phyloP scores from a whole-genome alignment of 2,329 filamentous ascomycete genomes.

The Alternaria panax region DNA sequence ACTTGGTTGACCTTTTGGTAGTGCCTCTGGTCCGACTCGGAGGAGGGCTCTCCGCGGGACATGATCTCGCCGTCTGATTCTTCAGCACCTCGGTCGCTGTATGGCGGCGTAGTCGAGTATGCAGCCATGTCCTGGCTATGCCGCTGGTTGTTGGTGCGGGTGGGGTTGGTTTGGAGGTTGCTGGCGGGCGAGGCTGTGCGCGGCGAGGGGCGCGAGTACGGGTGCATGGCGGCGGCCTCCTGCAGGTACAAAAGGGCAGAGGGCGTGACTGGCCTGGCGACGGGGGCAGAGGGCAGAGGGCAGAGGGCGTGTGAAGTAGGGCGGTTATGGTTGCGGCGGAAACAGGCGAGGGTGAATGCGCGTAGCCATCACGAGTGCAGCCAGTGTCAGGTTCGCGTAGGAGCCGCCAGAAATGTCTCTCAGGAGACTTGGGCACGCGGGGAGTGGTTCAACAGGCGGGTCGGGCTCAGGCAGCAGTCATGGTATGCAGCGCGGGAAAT shows the following conservation, averaged over 20 bases:
- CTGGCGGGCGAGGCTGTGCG: constrained; percentile 75
- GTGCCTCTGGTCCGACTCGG: constrained; percentile 44
- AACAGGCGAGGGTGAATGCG: constrained; percentile 41
- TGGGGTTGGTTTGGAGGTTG: constrained; percentile 74
- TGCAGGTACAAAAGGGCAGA: constrained; percentile 24
- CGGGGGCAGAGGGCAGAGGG: constrained; percentile 20
- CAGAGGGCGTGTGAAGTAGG: constrained; percentile 17
- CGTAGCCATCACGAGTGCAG: constrained; percentile 50
- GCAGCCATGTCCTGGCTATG: constrained; percentile 65
- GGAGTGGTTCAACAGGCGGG: constrained; percentile 13
- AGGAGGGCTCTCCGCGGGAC: constrained; percentile 37
- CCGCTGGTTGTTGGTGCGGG: constrained; percentile 75
- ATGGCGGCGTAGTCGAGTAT: constrained; percentile 59
- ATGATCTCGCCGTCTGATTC: constrained; percentile 59
- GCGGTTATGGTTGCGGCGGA: constrained; percentile 45
- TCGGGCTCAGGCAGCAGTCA: constrained; percentile 49
- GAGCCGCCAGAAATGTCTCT: constrained; percentile 36
- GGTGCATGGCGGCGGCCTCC: constrained; percentile 73
- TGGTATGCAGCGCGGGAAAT: constrained; percentile 32
- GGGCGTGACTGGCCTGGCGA: constrained; percentile 13
- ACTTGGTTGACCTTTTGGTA: constrained; percentile 84
- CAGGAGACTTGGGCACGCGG: constrained; percentile 44
- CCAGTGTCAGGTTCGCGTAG: constrained; percentile 33
- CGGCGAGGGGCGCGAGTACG: constrained; percentile 76
- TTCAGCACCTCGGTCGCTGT: constrained; percentile 59